phyloP scores from a whole-genome alignment of 441 rosid genomes.

The Kokia cookei region DNA sequence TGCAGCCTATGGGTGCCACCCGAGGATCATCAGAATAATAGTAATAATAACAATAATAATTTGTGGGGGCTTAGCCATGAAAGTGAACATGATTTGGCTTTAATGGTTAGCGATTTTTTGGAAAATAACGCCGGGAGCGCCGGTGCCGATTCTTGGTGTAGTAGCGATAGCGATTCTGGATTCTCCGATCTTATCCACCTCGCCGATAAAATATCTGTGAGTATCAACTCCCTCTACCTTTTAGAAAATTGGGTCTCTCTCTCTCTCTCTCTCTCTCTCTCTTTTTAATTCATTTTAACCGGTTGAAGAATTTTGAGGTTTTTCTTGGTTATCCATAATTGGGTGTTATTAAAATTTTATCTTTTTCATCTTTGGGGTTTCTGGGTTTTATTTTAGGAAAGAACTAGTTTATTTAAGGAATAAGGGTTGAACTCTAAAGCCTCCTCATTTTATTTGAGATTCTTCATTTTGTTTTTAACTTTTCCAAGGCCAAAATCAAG shows the following conservation, averaged over 20 bases:
- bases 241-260: too few species aligned
- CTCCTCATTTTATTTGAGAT: not conserved
- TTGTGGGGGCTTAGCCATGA: conserved; percentile 55
- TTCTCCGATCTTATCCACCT: conserved; percentile 64
- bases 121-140: conserved; percentile 60
- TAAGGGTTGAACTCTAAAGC: not conserved
- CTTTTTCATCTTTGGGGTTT: not conserved
- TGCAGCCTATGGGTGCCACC: conserved; percentile 31
- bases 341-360: not conserved
- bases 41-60: conserved; percentile 17
- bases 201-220: conserved; percentile 70
- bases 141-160: conserved; percentile 62
- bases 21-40: conserved; percentile 25
- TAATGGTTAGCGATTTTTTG: conserved; percentile 79
- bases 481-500: too few species aligned
- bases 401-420: not conserved
- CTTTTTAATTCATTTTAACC: not conserved
- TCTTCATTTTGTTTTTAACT: not conserved
- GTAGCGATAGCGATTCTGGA: conserved; percentile 84
- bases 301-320: not conserved
- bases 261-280: too few species aligned
- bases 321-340: not conserved
- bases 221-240: not conserved
- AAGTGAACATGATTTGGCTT: conserved; percentile 80
- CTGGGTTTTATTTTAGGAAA: not conserved